Evolutionary conservation across 2,329 filamentous ascomycete species (phyloP).

Genomic region (Epicoccum nigrum): DNA sequence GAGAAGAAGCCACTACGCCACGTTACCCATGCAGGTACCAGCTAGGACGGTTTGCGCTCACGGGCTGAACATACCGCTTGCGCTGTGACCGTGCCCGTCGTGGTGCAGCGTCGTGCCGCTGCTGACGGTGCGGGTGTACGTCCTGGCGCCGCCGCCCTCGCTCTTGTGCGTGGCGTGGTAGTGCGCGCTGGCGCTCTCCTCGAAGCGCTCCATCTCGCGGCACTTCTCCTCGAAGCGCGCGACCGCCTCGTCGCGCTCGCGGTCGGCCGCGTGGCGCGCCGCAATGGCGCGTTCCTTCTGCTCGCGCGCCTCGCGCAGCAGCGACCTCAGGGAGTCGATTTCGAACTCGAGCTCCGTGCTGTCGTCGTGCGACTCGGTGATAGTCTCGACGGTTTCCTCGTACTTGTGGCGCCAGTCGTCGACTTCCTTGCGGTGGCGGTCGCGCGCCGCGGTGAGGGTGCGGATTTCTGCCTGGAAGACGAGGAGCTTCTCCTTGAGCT

Average conservation of each 20-base stretch:
- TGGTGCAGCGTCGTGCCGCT: conserved; percentile 27
- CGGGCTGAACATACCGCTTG: conserved; percentile 15
- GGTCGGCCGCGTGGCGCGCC: conserved; percentile 30
- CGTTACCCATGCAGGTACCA: conserved; percentile 11
- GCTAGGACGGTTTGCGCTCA: neutral
- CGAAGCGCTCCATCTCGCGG: conserved; percentile 30
- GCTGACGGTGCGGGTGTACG: conserved; percentile 19
- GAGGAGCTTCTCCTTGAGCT: conserved; percentile 23
- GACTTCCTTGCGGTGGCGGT: conserved; percentile 28
- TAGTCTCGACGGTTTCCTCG: conserved; percentile 30
- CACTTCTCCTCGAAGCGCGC: conserved; percentile 35
- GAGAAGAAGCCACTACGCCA: neutral
- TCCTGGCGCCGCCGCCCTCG: conserved; percentile 14
- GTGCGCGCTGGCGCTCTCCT: conserved; percentile 24
- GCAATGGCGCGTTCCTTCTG: conserved; percentile 33
- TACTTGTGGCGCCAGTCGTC: conserved; percentile 34
- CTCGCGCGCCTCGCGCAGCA: conserved; percentile 32
- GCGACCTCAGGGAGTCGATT: conserved; percentile 26
- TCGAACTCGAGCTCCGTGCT: conserved; percentile 33
- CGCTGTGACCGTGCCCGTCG: conserved; percentile 10
- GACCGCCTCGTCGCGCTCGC: conserved; percentile 30
- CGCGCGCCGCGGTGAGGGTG: conserved; percentile 24
- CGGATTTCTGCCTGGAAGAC: conserved; percentile 31
- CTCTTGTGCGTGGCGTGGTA: conserved; percentile 20
- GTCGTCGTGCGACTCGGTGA: conserved; percentile 28